phyloP scores from a whole-genome alignment of 345 rosid species.

The Microcos paniculata region DNA sequence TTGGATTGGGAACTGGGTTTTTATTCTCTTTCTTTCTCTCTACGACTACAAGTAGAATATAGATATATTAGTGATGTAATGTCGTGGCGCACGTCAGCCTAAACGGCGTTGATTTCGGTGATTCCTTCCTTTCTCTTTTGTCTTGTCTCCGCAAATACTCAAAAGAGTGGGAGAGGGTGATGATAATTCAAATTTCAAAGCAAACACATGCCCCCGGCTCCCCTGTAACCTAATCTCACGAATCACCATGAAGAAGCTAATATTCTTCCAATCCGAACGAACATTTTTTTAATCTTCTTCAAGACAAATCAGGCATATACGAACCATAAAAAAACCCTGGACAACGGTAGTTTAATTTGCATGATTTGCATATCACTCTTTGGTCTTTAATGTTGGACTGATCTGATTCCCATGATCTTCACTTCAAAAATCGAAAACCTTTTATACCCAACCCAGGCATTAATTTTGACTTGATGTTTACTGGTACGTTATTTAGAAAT shows the following conservation, averaged over 20 bases:
- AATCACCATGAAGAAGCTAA: constrained; percentile 56
- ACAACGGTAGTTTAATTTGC: not conserved
- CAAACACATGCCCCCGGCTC: constrained; percentile 34
- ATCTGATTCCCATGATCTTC: not conserved
- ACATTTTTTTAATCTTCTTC: constrained; percentile 3
- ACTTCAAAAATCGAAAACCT: not conserved
- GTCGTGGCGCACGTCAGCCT: constrained; percentile 50
- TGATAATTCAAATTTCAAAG: constrained; percentile 38
- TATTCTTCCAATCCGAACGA: constrained; percentile 43
- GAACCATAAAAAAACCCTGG: too few relatives aligned
- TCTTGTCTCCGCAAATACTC: constrained; percentile 23
- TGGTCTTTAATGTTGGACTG: constrained; percentile 13
- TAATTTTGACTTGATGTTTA: not conserved
- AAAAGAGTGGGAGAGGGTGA: constrained; percentile 37
- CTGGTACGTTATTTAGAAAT: too few relatives aligned
- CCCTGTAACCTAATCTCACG: constrained; percentile 39
- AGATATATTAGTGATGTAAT: constrained; percentile 17
- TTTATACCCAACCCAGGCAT: not conserved
- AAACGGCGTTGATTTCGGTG: constrained; percentile 79
- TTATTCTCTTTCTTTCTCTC: not conserved
- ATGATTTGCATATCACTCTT: constrained; percentile 9
- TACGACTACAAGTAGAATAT: too few relatives aligned
- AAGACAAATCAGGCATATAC: constrained; percentile 20
- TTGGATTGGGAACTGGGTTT: constrained; percentile 5
- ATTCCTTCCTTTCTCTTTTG: constrained; percentile 56